phyloP scores from a whole-genome alignment of 352 stramenopile species.

The Halophytophthora polymorphica region DNA sequence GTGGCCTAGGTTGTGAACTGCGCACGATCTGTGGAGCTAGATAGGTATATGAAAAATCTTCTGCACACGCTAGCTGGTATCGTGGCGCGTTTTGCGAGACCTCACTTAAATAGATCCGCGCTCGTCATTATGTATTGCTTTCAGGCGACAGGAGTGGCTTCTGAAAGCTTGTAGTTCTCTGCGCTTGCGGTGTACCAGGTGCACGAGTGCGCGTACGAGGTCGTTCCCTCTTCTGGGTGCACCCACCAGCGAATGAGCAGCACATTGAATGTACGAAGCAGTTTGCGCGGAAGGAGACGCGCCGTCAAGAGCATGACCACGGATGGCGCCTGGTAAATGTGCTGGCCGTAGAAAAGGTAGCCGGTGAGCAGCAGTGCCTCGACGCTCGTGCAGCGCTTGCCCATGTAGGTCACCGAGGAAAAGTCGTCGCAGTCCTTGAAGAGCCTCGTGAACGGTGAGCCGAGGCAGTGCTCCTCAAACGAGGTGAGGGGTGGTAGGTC shows the following conservation, averaged over 20 bases:
- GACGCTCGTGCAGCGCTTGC: background rate
- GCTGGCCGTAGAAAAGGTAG: slow-evolving; percentile 5
- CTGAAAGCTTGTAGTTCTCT: slow-evolving; percentile 3
- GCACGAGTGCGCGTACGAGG: slow-evolving; percentile 3
- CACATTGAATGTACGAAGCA: slow-evolving; percentile 11
- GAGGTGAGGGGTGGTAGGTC: background rate
- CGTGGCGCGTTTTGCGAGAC: too few species aligned
- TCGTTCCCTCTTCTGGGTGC: slow-evolving; percentile 4
- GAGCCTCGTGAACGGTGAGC: background rate
- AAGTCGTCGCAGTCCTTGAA: slow-evolving; percentile 2
- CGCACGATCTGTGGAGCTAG: too few species aligned
- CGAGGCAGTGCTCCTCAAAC: slow-evolving; percentile 1
- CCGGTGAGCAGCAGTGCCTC: slow-evolving; percentile 2
- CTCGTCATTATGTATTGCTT: background rate
- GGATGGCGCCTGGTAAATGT: slow-evolving; percentile 4
- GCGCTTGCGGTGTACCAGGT: slow-evolving; percentile 7
- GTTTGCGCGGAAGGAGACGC: slow-evolving; percentile 1
- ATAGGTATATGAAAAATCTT: too few species aligned
- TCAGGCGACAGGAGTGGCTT: slow-evolving; percentile 1
- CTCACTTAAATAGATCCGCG: too few species aligned
- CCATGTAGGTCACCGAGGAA: background rate
- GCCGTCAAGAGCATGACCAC: slow-evolving; percentile 1
- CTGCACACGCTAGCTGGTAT: too few species aligned
- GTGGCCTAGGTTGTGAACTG: too few species aligned
- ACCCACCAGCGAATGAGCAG: slow-evolving; percentile 9